These are phyloP conservation scores for Prosopis cineraria DNA, from an alignment of 306 rosid species.

Conservation along the genomic window DNA sequence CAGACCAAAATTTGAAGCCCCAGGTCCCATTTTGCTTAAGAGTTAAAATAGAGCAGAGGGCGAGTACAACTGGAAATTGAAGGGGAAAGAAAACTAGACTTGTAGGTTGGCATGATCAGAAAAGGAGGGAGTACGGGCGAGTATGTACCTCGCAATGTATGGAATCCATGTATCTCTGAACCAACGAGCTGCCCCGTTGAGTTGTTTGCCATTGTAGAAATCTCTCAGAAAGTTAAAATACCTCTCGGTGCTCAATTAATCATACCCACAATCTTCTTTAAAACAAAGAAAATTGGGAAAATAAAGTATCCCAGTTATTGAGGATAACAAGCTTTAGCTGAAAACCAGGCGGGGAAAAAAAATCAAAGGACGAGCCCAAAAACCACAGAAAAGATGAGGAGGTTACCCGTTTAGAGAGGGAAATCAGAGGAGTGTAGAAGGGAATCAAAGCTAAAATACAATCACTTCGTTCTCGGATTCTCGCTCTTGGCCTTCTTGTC, in stretches of 20 bases:
- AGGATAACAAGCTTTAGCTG: background rate
- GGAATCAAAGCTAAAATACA: slow-evolving; percentile 14
- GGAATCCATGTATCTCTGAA: slow-evolving; percentile 95
- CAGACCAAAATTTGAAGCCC: background rate
- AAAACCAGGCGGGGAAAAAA: background rate
- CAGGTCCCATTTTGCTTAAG: background rate
- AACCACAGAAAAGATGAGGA: slow-evolving; percentile 21
- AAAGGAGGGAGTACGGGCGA: background rate
- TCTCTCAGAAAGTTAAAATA: slow-evolving; percentile 29
- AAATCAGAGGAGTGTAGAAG: background rate
- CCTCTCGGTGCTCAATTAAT: slow-evolving; percentile 31
- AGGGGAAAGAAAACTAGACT: background rate
- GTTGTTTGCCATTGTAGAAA: slow-evolving; percentile 44
- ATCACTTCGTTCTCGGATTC: background rate
- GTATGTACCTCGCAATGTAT: slow-evolving; percentile 66
- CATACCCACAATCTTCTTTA: slow-evolving; percentile 26
- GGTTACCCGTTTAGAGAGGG: slow-evolving; percentile 22
- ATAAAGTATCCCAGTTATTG: background rate
- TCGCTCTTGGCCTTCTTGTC: background rate
- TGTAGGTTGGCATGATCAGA: background rate
- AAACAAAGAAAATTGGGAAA: background rate
- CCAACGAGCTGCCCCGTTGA: slow-evolving; percentile 65
- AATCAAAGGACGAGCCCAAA: background rate
- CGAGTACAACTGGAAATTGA: no score
- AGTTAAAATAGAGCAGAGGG: background rate